These are phyloP conservation scores for Euphorbia pulcherrima DNA, from an alignment of 345 rosid species.

Conservation along the genomic window DNA sequence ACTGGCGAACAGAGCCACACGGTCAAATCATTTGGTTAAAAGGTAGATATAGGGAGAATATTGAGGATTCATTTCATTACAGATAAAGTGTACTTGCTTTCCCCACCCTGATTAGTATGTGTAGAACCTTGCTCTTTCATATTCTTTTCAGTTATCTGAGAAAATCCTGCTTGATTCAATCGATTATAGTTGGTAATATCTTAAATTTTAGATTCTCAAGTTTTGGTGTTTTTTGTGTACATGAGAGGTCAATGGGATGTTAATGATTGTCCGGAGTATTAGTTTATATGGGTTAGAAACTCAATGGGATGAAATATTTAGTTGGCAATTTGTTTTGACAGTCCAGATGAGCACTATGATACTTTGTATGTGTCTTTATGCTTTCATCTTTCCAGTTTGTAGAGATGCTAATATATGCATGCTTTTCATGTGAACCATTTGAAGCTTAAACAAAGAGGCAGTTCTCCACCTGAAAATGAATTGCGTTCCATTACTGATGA, in stretches of 20 bases:
- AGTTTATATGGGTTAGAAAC: not conserved
- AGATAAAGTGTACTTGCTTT: not conserved
- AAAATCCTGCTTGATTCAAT: not conserved
- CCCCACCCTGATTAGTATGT: not conserved
- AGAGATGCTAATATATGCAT: conserved; percentile 13
- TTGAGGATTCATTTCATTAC: not conserved
- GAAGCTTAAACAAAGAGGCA: conserved; percentile 61
- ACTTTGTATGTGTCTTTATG: not conserved
- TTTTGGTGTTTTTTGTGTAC: not conserved
- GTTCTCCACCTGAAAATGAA: conserved; percentile 49
- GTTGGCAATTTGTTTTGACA: not conserved
- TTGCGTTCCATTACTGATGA: conserved; percentile 55
- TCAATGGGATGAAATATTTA: not conserved
- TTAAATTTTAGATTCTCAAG: not conserved
- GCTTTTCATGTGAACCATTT: conserved; percentile 12
- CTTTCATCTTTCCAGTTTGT: not conserved
- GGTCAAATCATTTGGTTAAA: not conserved
- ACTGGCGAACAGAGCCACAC: not conserved
- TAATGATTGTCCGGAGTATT: not conserved
- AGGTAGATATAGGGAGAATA: not conserved
- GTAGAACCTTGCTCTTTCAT: not conserved
- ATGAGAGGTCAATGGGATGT: not conserved
- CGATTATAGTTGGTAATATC: too few relatives aligned
- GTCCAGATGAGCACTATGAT: not conserved
- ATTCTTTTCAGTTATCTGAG: not conserved